phyloP scores from a whole-genome alignment of 805 yeast species.

The Saturnispora halmiae region DNA sequence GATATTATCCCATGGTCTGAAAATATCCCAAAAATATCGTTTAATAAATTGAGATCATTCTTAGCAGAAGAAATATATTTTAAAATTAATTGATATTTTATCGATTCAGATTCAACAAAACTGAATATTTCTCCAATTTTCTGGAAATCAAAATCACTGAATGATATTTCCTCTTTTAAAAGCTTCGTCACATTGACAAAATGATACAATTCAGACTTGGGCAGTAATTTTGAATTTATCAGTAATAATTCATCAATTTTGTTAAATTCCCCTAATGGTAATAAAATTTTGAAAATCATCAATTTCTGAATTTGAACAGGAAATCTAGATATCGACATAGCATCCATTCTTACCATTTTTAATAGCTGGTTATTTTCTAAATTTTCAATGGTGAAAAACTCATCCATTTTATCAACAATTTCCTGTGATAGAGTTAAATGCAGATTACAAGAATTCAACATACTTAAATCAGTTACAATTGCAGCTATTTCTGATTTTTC shows the following conservation, averaged over 20 bases:
- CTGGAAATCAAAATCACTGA: background rate
- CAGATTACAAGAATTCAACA: background rate
- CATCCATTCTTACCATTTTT: background rate
- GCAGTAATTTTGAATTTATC: background rate
- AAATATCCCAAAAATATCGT: background rate
- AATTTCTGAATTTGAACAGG: slow-evolving; percentile 4
- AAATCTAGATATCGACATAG: background rate
- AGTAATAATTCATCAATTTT: background rate
- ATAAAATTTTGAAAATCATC: slow-evolving; percentile 2
- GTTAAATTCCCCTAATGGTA: background rate
- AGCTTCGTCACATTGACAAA: background rate
- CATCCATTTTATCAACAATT: background rate
- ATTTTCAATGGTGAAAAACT: background rate
- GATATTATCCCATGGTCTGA: background rate
- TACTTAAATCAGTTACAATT: background rate
- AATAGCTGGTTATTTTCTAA: background rate
- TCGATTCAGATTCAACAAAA: slow-evolving; percentile 1
- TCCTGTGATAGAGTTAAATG: background rate
- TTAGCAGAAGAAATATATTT: background rate
- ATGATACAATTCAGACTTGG: background rate
- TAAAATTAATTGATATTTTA: background rate
- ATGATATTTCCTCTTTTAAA: background rate
- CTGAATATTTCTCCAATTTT: background rate
- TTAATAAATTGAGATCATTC: background rate
- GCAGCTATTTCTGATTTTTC: background rate